Conservation (phyloP, 495 filamentous ascomycete species). For the Trichoderma asperelloides region DNA sequence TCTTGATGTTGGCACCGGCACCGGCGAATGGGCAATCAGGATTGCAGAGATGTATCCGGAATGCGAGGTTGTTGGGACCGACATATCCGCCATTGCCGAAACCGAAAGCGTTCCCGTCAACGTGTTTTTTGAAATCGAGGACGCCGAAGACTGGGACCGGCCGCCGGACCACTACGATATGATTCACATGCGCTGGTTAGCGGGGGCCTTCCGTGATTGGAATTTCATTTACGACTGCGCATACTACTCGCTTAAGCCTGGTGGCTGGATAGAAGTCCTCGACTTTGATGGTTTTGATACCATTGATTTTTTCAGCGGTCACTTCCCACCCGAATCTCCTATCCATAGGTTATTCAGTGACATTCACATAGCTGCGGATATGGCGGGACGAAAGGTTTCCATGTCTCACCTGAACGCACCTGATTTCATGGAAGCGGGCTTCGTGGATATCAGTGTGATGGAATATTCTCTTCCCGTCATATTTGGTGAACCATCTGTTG, state of each 20-base stretch:
- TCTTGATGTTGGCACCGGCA: constrained; percentile 60
- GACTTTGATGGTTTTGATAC: constrained; percentile 42
- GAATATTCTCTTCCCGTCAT: constrained; percentile 54
- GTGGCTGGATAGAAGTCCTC: constrained; percentile 57
- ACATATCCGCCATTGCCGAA: constrained; percentile 52
- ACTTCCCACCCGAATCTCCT: constrained; percentile 31
- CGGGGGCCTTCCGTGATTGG: constrained; percentile 59
- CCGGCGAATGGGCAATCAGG: constrained; percentile 67
- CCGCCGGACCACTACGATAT: constrained; percentile 52
- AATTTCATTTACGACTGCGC: constrained; percentile 49
- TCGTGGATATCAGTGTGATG: constrained; percentile 48
- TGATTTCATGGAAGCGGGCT: constrained; percentile 47
- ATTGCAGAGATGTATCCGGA: constrained; percentile 56
- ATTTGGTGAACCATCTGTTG: constrained; percentile 41
- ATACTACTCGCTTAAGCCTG: constrained; percentile 49
- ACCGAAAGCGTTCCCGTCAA: constrained; percentile 47
- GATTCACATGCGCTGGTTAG: constrained; percentile 55
- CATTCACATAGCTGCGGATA: constrained; percentile 30
- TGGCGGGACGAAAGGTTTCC: constrained; percentile 40
- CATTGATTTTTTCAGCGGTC: constrained; percentile 27
- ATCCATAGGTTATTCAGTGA: constrained; percentile 25
- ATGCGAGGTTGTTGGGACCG: constrained; percentile 58
- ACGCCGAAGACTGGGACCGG: constrained; percentile 52
- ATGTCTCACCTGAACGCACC: constrained; percentile 45
- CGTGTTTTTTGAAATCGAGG: constrained; percentile 61